Percentiles rank a stretch among this genome's conserved stretches.
phyloP scores from a whole-genome alignment of 2,329 filamentous ascomycete genomes.

The Pseudogymnoascus sp. region DNA sequence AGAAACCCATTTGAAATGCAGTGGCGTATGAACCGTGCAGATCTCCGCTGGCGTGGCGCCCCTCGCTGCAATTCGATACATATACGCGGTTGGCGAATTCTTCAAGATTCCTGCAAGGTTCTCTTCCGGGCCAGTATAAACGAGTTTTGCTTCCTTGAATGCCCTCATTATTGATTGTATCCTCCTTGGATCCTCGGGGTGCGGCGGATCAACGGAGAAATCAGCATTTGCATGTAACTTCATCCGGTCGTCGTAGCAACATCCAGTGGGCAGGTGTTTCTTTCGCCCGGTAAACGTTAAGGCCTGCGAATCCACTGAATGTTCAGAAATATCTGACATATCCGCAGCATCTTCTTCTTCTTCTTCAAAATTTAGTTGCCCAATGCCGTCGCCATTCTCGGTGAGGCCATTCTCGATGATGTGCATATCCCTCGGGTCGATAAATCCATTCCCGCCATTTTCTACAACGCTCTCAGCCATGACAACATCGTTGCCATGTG shows the following conservation, averaged over 20 bases:
- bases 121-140: slow-evolving; percentile 54
- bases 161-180: slow-evolving; percentile 92
- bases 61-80: slow-evolving; percentile 72
- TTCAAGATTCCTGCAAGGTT: slow-evolving; percentile 46
- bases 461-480: not conserved
- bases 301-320: not conserved
- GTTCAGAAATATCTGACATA: not conserved
- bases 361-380: not conserved
- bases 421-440: not conserved
- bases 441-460: not conserved
- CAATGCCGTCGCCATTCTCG: not conserved
- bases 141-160: slow-evolving; percentile 72
- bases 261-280: slow-evolving; percentile 55
- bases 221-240: slow-evolving; percentile 86
- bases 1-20: slow-evolving; percentile 74
- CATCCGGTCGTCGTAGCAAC: slow-evolving; percentile 92
- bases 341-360: not conserved
- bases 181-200: slow-evolving; percentile 87
- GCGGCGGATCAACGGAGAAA: slow-evolving; percentile 65
- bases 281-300: not conserved
- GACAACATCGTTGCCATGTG: not conserved
- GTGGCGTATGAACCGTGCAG: slow-evolving; percentile 66
- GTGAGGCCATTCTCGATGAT: not conserved
- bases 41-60: slow-evolving; percentile 75
- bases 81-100: slow-evolving; percentile 51